These are phyloP conservation scores for Trichocladium uniseriatum DNA, from an alignment of 495 filamentous ascomycete species.

Conservation along the genomic window DNA sequence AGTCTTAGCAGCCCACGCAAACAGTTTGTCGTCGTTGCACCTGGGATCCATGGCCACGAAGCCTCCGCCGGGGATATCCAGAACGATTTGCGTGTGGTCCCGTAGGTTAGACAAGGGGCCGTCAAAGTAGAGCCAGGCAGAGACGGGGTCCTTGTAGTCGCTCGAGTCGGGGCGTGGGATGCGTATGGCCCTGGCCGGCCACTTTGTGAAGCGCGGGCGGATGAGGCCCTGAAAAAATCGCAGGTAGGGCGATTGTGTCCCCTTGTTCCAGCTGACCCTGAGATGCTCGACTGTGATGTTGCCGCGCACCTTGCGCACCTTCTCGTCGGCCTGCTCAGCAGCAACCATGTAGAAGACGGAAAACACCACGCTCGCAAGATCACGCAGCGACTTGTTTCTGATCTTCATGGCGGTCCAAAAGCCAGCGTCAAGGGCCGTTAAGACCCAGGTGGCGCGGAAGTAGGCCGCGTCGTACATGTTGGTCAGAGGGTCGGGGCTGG, in stretches of 20 bases:
- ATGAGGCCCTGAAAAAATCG: conserved; percentile 56
- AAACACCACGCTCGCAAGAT: conserved; percentile 74
- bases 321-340: conserved; percentile 91
- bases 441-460: conserved; percentile 95
- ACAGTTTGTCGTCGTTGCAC: conserved; percentile 82
- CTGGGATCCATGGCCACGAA: conserved; percentile 94
- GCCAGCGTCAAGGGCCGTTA: conserved; percentile 88
- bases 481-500: conserved; percentile 84
- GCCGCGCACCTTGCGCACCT: conserved; percentile 83
- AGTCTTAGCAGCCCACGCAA: conserved; percentile 78
- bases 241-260: conserved; percentile 67
- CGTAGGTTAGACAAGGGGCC: conserved; percentile 68
- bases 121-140: conserved; percentile 91
- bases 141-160: conserved; percentile 70
- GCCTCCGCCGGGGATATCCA: conserved; percentile 90
- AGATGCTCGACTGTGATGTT: conserved; percentile 85
- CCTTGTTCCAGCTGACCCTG: conserved; percentile 91
- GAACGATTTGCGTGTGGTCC: conserved; percentile 67
- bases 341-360: conserved; percentile 83
- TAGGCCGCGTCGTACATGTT: conserved; percentile 93
- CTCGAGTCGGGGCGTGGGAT: conserved; percentile 73
- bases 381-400: conserved; percentile 67
- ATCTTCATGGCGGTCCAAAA: conserved; percentile 99
- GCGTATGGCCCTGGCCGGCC: conserved; percentile 68
- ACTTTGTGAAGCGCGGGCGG: conserved; percentile 68